Conservation (phyloP, 768 basidiomycete genomes). For the Amanita subjunquillea region DNA sequence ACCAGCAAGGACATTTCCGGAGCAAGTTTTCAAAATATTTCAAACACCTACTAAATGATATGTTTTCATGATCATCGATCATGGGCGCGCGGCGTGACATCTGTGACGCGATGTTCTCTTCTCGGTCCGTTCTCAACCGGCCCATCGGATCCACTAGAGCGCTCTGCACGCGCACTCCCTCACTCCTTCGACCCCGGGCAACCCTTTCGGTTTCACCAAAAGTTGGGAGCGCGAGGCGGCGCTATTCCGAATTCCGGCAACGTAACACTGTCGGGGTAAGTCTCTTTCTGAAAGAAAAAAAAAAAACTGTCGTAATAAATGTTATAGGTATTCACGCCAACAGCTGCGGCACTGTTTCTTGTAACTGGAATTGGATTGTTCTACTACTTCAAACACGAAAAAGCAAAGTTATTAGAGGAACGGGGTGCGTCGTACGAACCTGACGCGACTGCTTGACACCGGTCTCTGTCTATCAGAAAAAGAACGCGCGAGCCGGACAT, state of each 20-base stretch:
- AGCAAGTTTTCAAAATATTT: no score
- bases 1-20: no score
- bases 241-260: slow-evolving; percentile 19
- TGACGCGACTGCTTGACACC: not conserved
- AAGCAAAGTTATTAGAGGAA: slow-evolving; percentile 63
- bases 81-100: no score
- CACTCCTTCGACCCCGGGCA: not conserved
- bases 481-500: slow-evolving; percentile 60
- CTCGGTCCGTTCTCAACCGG: not conserved
- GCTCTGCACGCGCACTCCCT: not conserved
- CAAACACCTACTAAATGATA: no score
- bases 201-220: not conserved
- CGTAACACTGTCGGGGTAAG: slow-evolving; percentile 26
- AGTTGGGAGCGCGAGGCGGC: not conserved
- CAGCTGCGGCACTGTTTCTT: slow-evolving; percentile 77
- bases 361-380: slow-evolving; percentile 72
- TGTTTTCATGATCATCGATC: no score
- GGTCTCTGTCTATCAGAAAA: slow-evolving; percentile 37
- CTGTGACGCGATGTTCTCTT: not conserved
- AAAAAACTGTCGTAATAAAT: not conserved
- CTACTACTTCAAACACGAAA: slow-evolving; percentile 85
- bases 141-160: not conserved
- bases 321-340: slow-evolving; percentile 82
- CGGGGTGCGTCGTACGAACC: slow-evolving; percentile 43
- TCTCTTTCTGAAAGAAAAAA: not conserved